phyloP scores from a whole-genome alignment of 108 stramenopile genomes.

The Skeletonema marinoi region DNA sequence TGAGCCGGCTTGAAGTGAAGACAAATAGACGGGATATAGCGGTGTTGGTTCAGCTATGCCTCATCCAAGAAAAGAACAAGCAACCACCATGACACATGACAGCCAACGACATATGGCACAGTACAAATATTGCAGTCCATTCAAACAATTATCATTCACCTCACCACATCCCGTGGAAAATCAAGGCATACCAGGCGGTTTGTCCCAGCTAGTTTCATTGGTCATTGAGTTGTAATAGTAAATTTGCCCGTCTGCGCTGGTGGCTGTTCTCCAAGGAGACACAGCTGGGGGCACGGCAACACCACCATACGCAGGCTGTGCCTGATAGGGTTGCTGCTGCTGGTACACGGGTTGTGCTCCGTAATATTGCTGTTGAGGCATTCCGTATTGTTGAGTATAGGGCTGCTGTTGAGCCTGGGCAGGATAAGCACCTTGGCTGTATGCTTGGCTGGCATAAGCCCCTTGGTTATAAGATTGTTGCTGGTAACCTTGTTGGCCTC shows the following conservation, averaged over 20 bases:
- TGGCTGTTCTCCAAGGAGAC: constrained; percentile 70
- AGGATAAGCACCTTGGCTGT: constrained; percentile 37
- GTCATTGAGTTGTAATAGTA: constrained; percentile 92
- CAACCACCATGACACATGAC: background rate
- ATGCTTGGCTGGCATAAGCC: constrained; percentile 28
- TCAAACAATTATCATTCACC: background rate
- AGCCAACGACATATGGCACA: background rate
- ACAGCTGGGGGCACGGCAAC: constrained; percentile 13
- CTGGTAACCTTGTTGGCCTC: constrained; percentile 38
- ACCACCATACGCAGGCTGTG: constrained; percentile 23
- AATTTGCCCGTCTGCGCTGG: constrained; percentile 78
- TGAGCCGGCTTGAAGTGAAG: background rate
- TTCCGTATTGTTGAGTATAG: constrained; percentile 50
- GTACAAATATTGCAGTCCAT: background rate
- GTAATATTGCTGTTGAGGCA: constrained; percentile 41
- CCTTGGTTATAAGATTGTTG: constrained; percentile 48
- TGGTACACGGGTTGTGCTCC: constrained; percentile 47
- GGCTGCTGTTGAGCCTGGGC: constrained; percentile 44
- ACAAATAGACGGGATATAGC: background rate
- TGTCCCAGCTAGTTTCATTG: constrained; percentile 89
- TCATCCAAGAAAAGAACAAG: background rate
- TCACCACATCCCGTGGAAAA: background rate
- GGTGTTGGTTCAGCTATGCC: background rate
- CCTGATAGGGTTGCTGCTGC: constrained; percentile 52
- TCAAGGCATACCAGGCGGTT: constrained; percentile 83